phyloP scores from a whole-genome alignment of 169 alveolate species.

The Plasmodium coatneyi region DNA sequence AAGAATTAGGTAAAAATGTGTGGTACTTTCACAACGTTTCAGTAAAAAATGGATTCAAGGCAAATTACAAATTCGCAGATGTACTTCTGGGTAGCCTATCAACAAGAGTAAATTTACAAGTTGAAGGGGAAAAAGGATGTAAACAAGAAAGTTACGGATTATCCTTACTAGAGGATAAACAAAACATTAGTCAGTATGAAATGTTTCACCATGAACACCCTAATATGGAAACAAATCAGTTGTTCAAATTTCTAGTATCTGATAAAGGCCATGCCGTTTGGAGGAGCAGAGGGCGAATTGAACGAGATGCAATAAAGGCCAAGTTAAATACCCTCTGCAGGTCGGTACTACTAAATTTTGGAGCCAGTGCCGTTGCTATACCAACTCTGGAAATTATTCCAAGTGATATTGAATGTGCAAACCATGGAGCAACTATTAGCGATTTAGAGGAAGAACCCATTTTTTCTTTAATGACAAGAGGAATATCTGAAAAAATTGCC shows the following conservation, averaged over 20 bases:
- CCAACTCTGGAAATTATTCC: conserved; percentile 83
- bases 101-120: conserved; percentile 79
- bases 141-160: conserved; percentile 69
- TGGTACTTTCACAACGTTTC: conserved; percentile 79
- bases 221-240: conserved; percentile 75
- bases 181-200: conserved; percentile 75
- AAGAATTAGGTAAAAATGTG: conserved; percentile 75
- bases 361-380: conserved; percentile 80
- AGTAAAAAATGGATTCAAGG: conserved; percentile 68
- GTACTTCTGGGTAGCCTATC: conserved; percentile 76
- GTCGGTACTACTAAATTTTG: conserved; percentile 76
- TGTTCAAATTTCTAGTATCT: conserved; percentile 75
- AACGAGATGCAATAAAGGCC: conserved; percentile 78
- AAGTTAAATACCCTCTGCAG: conserved; percentile 76
- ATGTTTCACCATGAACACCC: conserved; percentile 82
- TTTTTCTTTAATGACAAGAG: conserved; percentile 79
- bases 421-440: conserved; percentile 81
- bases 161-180: conserved; percentile 52
- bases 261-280: conserved; percentile 80
- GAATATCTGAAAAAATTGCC: conserved; percentile 68
- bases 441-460: conserved; percentile 81
- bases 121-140: conserved; percentile 65
- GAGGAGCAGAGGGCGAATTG: conserved; percentile 81
- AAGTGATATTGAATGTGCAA: conserved; percentile 77
- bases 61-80: conserved; percentile 68